Evolutionary conservation across 2,329 filamentous ascomycete genomes (phyloP).

Genomic region (Tolypocladium tundrense): DNA sequence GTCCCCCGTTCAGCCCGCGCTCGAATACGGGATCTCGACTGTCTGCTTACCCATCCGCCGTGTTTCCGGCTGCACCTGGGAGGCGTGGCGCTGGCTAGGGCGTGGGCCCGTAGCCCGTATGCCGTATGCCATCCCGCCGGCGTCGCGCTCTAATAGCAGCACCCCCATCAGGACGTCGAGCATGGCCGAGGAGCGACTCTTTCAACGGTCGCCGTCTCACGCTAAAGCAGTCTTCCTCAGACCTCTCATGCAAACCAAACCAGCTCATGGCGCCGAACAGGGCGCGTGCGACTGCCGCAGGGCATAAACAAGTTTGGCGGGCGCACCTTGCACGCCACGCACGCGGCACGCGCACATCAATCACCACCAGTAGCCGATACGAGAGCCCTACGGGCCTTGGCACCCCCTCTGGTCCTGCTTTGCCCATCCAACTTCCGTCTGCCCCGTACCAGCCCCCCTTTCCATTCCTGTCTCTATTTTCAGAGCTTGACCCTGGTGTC

Average conservation of each 20-base stretch:
- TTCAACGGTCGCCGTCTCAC: neutral
- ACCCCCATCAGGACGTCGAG: neutral
- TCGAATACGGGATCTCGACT: neutral
- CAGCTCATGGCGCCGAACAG: neutral
- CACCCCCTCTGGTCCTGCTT: neutral
- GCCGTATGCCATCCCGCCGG: neutral
- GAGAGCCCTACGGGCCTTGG: neutral
- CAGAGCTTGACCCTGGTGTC: neutral
- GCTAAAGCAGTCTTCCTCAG: neutral
- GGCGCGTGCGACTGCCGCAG: neutral
- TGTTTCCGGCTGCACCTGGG: neutral
- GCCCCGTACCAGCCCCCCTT: neutral
- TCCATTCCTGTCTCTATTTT: neutral
- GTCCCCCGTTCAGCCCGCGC: neutral
- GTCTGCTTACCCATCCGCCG: neutral
- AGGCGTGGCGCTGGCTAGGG: neutral
- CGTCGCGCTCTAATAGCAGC: neutral
- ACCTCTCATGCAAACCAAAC: no score
- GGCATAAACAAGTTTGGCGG: neutral
- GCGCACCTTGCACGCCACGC: neutral
- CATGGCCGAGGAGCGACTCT: neutral
- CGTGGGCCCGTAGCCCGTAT: neutral
- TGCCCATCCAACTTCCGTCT: neutral
- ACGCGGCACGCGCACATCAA: neutral
- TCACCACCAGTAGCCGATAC: neutral